phyloP scores from a whole-genome alignment of 495 filamentous ascomycete species.

The Pyrenopolyporus hunteri region DNA sequence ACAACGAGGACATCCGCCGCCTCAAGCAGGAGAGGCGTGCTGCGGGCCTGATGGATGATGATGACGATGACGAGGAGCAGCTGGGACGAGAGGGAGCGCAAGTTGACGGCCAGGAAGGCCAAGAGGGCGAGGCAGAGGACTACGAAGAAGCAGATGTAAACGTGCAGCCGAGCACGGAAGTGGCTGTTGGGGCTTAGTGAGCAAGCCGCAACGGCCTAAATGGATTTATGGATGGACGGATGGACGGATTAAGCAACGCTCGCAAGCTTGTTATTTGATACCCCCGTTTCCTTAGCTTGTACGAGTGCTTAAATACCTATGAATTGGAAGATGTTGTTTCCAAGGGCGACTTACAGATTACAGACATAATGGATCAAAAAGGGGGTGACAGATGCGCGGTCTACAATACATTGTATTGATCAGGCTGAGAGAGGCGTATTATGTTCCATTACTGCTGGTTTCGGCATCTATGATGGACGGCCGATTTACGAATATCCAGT shows the following conservation, averaged over 20 bases:
- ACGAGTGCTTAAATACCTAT: background rate
- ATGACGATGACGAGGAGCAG: conserved; percentile 39
- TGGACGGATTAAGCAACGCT: background rate
- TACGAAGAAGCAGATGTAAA: conserved; percentile 26
- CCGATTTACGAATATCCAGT: too few relatives aligned
- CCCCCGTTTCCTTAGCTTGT: conserved; percentile 34
- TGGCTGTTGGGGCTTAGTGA: conserved; percentile 5
- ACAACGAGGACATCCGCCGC: conserved; percentile 61
- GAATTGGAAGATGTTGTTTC: background rate
- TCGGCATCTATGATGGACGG: too few relatives aligned
- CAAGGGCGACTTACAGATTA: background rate
- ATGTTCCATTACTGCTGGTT: background rate
- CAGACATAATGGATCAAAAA: background rate
- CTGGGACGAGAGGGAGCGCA: conserved; percentile 26
- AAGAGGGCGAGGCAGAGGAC: too few relatives aligned
- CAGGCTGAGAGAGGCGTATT: background rate
- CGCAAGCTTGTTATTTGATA: conserved; percentile 32
- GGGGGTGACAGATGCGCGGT: background rate
- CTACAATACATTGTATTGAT: background rate
- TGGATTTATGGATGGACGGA: background rate
- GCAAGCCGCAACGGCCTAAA: too few relatives aligned
- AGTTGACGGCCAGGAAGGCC: conserved; percentile 41
- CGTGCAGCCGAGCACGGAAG: conserved; percentile 22
- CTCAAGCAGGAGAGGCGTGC: conserved; percentile 49
- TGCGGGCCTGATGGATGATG: conserved; percentile 42